Evolutionary conservation across 1,284 basidiomycete genomes (phyloP), one percentile per base, ranked within the genome.

Genomic region (Austroboletus niveus): DNA sequence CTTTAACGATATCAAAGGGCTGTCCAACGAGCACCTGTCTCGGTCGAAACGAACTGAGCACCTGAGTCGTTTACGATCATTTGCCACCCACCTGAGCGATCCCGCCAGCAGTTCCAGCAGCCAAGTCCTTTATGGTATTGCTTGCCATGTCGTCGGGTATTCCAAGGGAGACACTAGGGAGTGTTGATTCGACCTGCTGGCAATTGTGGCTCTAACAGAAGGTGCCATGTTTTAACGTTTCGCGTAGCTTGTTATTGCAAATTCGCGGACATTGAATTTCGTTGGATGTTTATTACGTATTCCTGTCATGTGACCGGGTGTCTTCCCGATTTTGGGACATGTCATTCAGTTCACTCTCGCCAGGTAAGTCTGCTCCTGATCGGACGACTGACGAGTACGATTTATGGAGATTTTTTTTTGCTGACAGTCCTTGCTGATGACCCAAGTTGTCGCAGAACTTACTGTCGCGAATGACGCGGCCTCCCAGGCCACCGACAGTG

Each of bases 1-100:
- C 89, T 84, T 98, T 98, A 73, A 96, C 90, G 58, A 97, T 97
- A 72, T 98, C 95, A 68, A 98, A 96, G 17, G 94, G 92, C 72
- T 97, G 94, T 42, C 94, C 94, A 48, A 96, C 93, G 40, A 97
- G 78, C 52, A 91, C 89, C 88, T 90, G 56, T 10, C 49, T 51
- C 47, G 45, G 39, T 55, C 56, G 48, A 55, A 29, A 53, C 45
- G 46, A 52, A 56, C 46, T 51, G 38, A 55, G 8, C 20, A 29
- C 40, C 42, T 11, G 49, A 10, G 10, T 44, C 39, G 11, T 7
- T 30, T 7, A 22, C 42, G 56, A 47, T 36, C 31, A 24, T 45
- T 35, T 22, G 38, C 10, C 42, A 49, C 65, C 52, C 60, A 92
- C 93, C 78, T 97, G 94, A 45, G 89, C 85, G 60, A 95, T 86